Evolutionary conservation across 2,329 filamentous ascomycete genomes (phyloP), one percentile per base, ranked within the genome.

Genomic region (Nothophaeocryptopus gaeumannii): DNA sequence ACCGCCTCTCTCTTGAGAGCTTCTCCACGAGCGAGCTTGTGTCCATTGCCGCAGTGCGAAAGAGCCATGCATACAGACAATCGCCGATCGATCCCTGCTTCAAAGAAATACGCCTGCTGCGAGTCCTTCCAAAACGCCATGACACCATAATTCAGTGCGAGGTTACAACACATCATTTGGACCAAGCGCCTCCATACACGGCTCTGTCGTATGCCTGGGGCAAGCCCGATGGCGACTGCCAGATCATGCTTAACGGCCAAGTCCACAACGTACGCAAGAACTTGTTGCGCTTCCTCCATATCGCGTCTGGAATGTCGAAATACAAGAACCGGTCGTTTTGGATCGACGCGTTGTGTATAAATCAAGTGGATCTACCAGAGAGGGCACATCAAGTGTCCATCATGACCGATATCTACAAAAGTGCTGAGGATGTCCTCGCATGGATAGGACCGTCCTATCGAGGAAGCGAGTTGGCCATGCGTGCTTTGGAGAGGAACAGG

Each of bases 161-260:
- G n/a, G n/a, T n/a, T n/a, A n/a, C n/a, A n/a, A n/a, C n/a, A n/a
- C n/a, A n/a, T n/a, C n/a, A n/a, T n/a, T n/a, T n/a, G n/a, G n/a
- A n/a, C n/a, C n/a, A n/a, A n/a, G n/a, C n/a, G n/a, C n/a, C n/a
- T n/a, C n/a, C n/a, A n/a, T 57, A 55, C n/a, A 43, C 42, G 12
- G 54, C 54, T 8, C 33, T 56, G 1, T 56, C 54, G 8, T 56
- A 56, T 38, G 40, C 54, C 2, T 56, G 54, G 51, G 50, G 50
- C 34, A 38, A 36, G 11, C 44, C 44, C 8, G 44, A 47, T n/a
- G 16, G 26, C 9, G n/a, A 13, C 29, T 47, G 44, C 40, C 8
- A 8, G 4, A 33, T 50, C 33, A 8, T n/a, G 8, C 3, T 50
- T 12, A 31, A 34, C 32, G 34, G 5, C 0, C 31, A 39, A 14